Evolutionary conservation across 2,329 filamentous ascomycete species (phyloP).

Genomic region (Onygena corvina): DNA sequence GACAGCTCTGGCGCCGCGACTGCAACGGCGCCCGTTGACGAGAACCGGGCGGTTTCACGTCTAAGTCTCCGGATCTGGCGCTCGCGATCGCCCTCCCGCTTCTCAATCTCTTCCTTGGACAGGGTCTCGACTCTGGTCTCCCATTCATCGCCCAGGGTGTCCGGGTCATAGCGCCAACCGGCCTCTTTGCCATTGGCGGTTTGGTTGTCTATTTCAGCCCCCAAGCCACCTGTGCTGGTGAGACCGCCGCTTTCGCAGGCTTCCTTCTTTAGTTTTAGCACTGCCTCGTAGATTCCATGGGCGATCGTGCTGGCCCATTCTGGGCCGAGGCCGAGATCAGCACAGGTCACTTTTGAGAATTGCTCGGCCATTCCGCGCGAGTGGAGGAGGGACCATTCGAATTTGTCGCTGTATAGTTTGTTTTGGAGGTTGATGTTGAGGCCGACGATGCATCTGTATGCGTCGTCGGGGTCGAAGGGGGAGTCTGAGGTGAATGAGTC

Average conservation of each 20-base stretch:
- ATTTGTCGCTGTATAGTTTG: slow-evolving; percentile 88
- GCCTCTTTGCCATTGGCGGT: slow-evolving; percentile 70
- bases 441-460: slow-evolving; percentile 83
- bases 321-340: slow-evolving; percentile 74
- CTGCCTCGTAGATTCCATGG: slow-evolving; percentile 93
- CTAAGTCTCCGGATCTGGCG: slow-evolving; percentile 75
- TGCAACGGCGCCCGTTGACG: slow-evolving; percentile 68
- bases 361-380: slow-evolving; percentile 82
- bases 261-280: slow-evolving; percentile 86
- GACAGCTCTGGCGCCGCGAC: slow-evolving; percentile 69
- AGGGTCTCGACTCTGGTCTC: slow-evolving; percentile 69
- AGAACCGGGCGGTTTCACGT: slow-evolving; percentile 85
- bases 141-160: slow-evolving; percentile 74
- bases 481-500: slow-evolving; percentile 48
- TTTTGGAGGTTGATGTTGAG: slow-evolving; percentile 87
- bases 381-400: slow-evolving; percentile 92
- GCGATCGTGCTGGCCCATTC: slow-evolving; percentile 94
- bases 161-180: slow-evolving; percentile 91
- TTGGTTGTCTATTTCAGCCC: slow-evolving; percentile 72
- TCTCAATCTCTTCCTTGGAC: slow-evolving; percentile 94
- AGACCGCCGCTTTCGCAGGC: slow-evolving; percentile 84
- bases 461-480: slow-evolving; percentile 79
- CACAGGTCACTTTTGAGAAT: slow-evolving; percentile 85
- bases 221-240: slow-evolving; percentile 57
- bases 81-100: slow-evolving; percentile 87